Base-by-base conservation (phyloP, 1,284 basidiomycete species). In the Cryptococcus sp. region DNA sequence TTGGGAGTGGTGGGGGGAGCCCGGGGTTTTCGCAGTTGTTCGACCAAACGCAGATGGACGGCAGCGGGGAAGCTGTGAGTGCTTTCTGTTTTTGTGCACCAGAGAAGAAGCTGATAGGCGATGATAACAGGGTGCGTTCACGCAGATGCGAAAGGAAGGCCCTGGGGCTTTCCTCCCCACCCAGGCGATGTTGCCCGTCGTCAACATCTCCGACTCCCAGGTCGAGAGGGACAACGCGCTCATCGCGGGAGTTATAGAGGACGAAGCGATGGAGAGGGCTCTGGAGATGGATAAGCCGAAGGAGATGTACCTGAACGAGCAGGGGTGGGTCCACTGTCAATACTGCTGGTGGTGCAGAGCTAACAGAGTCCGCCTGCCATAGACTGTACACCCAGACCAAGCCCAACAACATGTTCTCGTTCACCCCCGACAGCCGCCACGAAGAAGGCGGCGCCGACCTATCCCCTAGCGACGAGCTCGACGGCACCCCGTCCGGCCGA, bases 371-470 rank as follows among this genome's bases (percentile, higher is more conserved):
- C 37, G 47, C 44, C n/a, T 59, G 33, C 12, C 1, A 3, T 33
- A 75, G 73, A 1, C 65, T 70, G 50, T 74, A 74, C 57, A 76
- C 73, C 4, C 73, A 76, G 44, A 73, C 73, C 8, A 69, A 64
- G 40, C 73, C 73, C 21, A 4, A 28, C 18, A 24, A 21, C n/a
- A 43, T 43, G 11, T n/a, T 21, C 40, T 43, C 40, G 16, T 43
- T 43, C 40, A 33, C 28, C 11, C 40, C 40, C 40, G 40, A 15
- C 40, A n/a, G 57, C 21, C 21, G 42, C 6, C 21, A 50, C 2
- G 44, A 60, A 12, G 60, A 53, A 38, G 61, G 54, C 50, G 24
- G 48, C 24, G 60, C 60, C 39, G 51, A 40, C 24, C 46, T 50
- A 11, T 53, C 45, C 35, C 43, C 42, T n/a, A 21, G 45, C 5